Base-by-base conservation (phyloP, 352 stramenopile species). In the Globisporangium nagaii region DNA sequence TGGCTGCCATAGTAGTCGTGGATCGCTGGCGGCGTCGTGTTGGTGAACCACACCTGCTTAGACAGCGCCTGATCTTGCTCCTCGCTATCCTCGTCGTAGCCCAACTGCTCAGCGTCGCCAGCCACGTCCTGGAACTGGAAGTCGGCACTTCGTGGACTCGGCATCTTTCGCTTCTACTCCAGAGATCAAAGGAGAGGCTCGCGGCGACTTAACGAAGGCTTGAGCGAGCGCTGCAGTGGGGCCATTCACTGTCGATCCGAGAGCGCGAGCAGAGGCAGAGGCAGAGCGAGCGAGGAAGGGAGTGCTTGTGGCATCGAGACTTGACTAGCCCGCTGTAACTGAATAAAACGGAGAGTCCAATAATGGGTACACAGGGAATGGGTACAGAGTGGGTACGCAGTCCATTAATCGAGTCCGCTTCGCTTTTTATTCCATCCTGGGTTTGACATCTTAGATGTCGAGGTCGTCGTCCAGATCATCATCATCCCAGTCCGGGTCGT, bases 401-500 rank as follows among this genome's bases (percentile, higher is more conserved):
- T n/a, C n/a, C n/a, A n/a, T n/a, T n/a, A n/a, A n/a, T n/a, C n/a
- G n/a, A n/a, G n/a, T n/a, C n/a, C n/a, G n/a, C n/a, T n/a, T n/a
- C n/a, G n/a, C n/a, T n/a, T n/a, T n/a, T n/a, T n/a, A n/a, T n/a
- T n/a, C n/a, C n/a, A n/a, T n/a, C n/a, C n/a, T n/a, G n/a, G n/a
- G 15, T 7, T 20, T 34, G n/a, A 12, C 6, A 6, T 11, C 8
- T 31, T 68, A 80, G 46, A 80, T 72, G 41, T 81, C 73, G 39
- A 84, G 64, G 37, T 84, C 70, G 19, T 84, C 73, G 51, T 84
- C 73, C n/a, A 79, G 36, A 50, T 84, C 73, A 42, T 81, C 71
- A 19, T 84, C 73, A 45, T 80, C 73, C 74, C 73, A 92, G 65
- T 92, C 81, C 13, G 77, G 81, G 53, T 90, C 81, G 45, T 90